Evolutionary conservation across 2,329 filamentous ascomycete species (phyloP), one percentile per base, ranked within the genome.

Genomic region (Apiospora hydei): DNA sequence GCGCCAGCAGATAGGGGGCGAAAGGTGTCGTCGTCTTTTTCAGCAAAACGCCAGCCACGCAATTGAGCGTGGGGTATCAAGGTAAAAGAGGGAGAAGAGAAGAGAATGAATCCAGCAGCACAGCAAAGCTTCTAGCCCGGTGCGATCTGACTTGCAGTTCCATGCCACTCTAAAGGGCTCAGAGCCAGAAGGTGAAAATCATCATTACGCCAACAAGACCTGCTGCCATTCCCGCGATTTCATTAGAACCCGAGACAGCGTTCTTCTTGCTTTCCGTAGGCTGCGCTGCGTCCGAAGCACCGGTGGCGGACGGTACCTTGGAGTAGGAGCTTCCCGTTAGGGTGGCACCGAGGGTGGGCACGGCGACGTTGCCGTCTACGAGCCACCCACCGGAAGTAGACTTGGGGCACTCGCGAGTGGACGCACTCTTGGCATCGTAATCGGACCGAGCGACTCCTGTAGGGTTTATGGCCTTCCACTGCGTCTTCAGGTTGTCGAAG

Each of bases 381-480:
- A 90, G 85, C 94, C 94, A 98, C 44, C 89, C 89, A 38, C 87
- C 89, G 1, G 86, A 78, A 0, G 93, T 96, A 41, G 89, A 91
- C 1, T 87, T 83, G 10, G 94, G 94, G 81, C 94, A 97, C 2
- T 87, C 83, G 3, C 92, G 89, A 1, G 92, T 88, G 0, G 89
- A 90, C 18, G 91, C 85, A 13, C 86, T 84, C 1, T 84, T 86
- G 7, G 91, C 86, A 30, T 88, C 87, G 83, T 97, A 97, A 41
- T 88, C 88, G 1, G 89, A 87, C 69, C 87, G 88, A 57, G 87
- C 86, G 57, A 96, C 88, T 46, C 94, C 93, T 0, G 89, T 89
- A 0, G 94, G 94, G 10, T 84, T 88, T 70, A 94, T 83, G 4
- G 89, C 92, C 8, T 90, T 90, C 94, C 94, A 97, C 76, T 94